Conservation (phyloP, 2,329 filamentous ascomycete species). For the Colletotrichum gigasporum region DNA sequence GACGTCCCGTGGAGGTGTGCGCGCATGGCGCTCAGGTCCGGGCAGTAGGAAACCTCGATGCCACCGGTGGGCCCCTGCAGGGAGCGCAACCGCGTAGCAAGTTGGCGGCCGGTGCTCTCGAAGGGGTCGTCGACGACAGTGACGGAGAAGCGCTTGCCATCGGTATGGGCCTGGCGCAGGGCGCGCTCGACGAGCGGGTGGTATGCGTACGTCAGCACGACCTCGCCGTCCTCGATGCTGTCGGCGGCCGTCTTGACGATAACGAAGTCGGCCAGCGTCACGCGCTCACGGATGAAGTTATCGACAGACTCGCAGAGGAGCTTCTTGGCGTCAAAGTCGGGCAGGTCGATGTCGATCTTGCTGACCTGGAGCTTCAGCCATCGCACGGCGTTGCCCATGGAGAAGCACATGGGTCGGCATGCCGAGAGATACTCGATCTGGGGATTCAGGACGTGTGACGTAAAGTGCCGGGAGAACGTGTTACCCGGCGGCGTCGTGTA, state of each 20-base stretch:
- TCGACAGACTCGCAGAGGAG: constrained; percentile 78
- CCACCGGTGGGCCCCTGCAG: constrained; percentile 55
- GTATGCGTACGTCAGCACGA: constrained; percentile 87
- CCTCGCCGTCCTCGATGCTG: constrained; percentile 81
- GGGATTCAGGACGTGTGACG: constrained; percentile 87
- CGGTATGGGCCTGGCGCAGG: constrained; percentile 75
- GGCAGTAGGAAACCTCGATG: constrained; percentile 81
- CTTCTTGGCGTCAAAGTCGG: constrained; percentile 84
- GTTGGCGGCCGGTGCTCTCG: constrained; percentile 59
- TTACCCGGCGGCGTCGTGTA: constrained; percentile 89
- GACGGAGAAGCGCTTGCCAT: constrained; percentile 82
- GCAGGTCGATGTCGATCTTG: constrained; percentile 85
- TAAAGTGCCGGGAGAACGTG: constrained; percentile 89
- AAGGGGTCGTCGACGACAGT: constrained; percentile 80
- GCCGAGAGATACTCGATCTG: constrained; percentile 96
- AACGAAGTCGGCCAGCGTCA: constrained; percentile 85
- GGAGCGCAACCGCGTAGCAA: constrained; percentile 75
- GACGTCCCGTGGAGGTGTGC: constrained; percentile 74
- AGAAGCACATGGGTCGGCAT: constrained; percentile 94
- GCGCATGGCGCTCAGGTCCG: constrained; percentile 78
- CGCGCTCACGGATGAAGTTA: constrained; percentile 88
- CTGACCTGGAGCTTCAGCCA: constrained; percentile 94
- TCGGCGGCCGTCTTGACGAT: constrained; percentile 81
- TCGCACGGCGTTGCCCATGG: constrained; percentile 96
- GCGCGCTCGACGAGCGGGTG: constrained; percentile 88